Evolutionary conservation across 2,329 filamentous ascomycete species (phyloP), one percentile per base, ranked within the genome.

Genomic region (Colletotrichum incanum): DNA sequence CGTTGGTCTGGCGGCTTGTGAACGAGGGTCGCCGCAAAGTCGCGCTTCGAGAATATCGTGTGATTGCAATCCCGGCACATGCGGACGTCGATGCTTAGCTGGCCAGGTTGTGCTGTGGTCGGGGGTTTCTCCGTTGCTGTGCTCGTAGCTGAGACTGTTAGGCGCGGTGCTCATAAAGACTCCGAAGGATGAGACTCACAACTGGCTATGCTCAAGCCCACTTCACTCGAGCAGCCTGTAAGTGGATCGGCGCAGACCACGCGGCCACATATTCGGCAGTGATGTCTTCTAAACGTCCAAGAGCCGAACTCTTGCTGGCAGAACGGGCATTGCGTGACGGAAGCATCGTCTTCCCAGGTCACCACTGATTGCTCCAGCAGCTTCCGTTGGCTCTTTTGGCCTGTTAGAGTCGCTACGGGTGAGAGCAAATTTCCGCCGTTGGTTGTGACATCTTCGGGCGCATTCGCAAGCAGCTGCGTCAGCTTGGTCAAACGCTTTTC

Each of bases 271-370:
- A 97, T 92, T 66, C 96, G 90, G 82, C 96, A 99, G 82, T 99
- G 96, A 81, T 98, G 96, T 76, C 96, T 88, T 77, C 96, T 90
- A 78, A 98, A 97, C 1, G 94, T 93, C 89, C 98, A 98, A 18
- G 92, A 93, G 0, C 94, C 93, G 81, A 99, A 99, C 68, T 98
- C 94, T 78, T 99, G 96, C 79, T 97, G 94, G 78, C 96, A 99
- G 78, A 98, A 98, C 0, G 96, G 96, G 79, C 96, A 99, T 74
- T 92, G 91, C 2, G 87, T 74, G 7, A 99, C 95, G 41, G 87
- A 90, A 0, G 92, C 88, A 81, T 99, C 96, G 64, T 98, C 95
- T 81, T 99, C 94, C 96, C 96, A 99, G 0, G 93, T 93, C 20
- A 99, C 95, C 9, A 99, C 90, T 0, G 93, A 95, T 79, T 99